These are phyloP conservation scores for Taphrina flavorubra DNA, from an alignment of 1,139 yeast species.

Conservation along the genomic window DNA sequence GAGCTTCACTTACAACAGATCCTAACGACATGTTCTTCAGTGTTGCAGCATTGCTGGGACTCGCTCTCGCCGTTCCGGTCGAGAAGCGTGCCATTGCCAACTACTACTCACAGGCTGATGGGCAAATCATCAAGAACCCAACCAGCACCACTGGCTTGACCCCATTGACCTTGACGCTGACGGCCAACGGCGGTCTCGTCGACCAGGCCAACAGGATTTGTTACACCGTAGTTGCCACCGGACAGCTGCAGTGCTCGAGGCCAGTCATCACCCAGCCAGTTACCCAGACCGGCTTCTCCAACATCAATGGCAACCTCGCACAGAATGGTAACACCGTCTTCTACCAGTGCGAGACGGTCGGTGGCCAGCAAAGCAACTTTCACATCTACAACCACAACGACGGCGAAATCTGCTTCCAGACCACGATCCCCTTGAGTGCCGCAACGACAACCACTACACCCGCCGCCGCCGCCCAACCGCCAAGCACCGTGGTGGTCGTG, in stretches of 20 bases:
- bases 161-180: conserved; percentile 10
- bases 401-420: conserved; percentile 15
- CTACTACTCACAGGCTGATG: conserved; percentile 14
- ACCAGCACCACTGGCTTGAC: conserved; percentile 6
- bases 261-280: conserved; percentile 22
- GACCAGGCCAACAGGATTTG: conserved; percentile 12
- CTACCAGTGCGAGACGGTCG: conserved; percentile 20
- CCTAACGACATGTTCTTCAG: background rate
- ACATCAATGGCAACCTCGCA: conserved; percentile 5
- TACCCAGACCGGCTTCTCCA: conserved; percentile 17
- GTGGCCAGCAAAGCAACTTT: conserved; percentile 3
- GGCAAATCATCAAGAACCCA: conserved; percentile 14
- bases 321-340: conserved; percentile 10
- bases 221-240: conserved; percentile 8
- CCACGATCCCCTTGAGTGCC: conserved; percentile 3
- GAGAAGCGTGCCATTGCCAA: conserved; percentile 14
- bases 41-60: background rate
- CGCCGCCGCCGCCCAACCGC: background rate
- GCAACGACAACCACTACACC: background rate
- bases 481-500: background rate
- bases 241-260: conserved; percentile 6
- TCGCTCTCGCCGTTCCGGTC: conserved; percentile 6
- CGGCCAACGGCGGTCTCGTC: background rate
- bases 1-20: too few species aligned
- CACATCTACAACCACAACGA: conserved; percentile 17